Evolutionary conservation across 2,329 filamentous ascomycete species (phyloP).

Genomic region (Myrmaecium sp.): DNA sequence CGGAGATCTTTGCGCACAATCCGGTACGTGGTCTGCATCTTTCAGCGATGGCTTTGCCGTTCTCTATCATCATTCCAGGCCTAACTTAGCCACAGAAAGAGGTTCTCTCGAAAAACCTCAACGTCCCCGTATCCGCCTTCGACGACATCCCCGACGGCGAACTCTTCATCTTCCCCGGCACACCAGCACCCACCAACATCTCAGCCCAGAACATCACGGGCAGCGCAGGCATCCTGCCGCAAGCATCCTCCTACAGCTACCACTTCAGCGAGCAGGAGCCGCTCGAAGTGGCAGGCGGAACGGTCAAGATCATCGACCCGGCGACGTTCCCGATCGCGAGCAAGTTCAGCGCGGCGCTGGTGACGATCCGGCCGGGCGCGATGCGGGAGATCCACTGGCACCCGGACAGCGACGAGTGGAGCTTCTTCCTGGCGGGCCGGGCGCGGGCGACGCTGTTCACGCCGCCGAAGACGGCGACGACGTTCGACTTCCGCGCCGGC

Average conservation of each 20-base stretch:
- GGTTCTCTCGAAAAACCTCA: constrained; percentile 39
- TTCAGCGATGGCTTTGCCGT: too few species aligned
- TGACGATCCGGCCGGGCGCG: constrained; percentile 7
- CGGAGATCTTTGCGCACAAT: constrained; percentile 7
- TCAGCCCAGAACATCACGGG: constrained; percentile 31
- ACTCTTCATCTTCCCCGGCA: constrained; percentile 38
- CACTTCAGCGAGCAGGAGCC: constrained; percentile 29
- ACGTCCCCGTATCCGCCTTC: constrained; percentile 30
- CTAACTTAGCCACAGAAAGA: constrained; percentile 12
- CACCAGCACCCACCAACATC: constrained; percentile 28
- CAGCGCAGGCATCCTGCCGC: constrained; percentile 25
- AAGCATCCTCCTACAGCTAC: constrained; percentile 29
- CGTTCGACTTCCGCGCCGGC: constrained; percentile 7
- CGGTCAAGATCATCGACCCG: constrained; percentile 8
- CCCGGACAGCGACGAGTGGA: constrained; percentile 6
- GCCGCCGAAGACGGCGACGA: constrained; percentile 5
- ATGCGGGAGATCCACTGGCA: constrained; percentile 9
- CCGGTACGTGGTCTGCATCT: constrained; percentile 2
- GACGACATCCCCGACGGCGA: constrained; percentile 30
- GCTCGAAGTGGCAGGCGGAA: constrained; percentile 9
- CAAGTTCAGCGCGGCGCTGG: constrained; percentile 6
- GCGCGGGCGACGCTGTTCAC: constrained; percentile 7
- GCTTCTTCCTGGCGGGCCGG: constrained; percentile 5
- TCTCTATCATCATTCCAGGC: too few species aligned
- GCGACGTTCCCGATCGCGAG: constrained; percentile 6